These are phyloP conservation scores for Lycium barbarum DNA, from an alignment of 257 asterid species.

Conservation along the genomic window DNA sequence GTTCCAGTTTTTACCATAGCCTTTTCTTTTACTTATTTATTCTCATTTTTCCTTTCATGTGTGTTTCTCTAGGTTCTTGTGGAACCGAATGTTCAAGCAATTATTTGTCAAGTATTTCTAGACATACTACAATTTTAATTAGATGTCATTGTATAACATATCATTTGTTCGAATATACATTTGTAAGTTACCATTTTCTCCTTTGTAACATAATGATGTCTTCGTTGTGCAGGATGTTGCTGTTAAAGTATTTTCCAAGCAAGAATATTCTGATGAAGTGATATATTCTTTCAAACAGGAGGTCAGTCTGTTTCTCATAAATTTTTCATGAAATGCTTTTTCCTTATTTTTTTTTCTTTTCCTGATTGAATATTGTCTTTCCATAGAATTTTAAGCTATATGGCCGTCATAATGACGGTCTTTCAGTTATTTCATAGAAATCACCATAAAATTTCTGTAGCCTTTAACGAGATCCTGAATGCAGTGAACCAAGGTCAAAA, in stretches of 20 bases:
- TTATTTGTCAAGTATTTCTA: neutral
- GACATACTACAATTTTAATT: too few relatives aligned
- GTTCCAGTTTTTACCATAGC: neutral
- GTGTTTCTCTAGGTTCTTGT: conserved; percentile 73
- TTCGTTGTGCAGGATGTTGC: conserved; percentile 85
- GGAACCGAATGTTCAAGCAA: conserved; percentile 55
- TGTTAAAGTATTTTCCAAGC: conserved; percentile 88
- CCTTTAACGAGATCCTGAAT: neutral
- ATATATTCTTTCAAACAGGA: conserved; percentile 89
- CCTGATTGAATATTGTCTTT: neutral
- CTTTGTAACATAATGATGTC: conserved; percentile 31
- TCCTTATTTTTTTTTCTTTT: neutral
- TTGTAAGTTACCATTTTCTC: neutral
- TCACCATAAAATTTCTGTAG: neutral
- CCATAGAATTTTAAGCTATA: neutral
- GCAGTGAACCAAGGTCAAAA: neutral
- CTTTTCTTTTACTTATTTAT: neutral
- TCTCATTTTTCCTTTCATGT: conserved; percentile 36
- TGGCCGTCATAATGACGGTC: too few relatives aligned
- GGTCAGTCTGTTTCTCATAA: conserved; percentile 52
- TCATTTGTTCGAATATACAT: neutral
- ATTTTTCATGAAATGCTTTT: neutral
- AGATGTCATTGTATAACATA: neutral
- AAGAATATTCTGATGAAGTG: conserved; percentile 83
- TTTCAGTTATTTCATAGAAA: too few relatives aligned